These are phyloP conservation scores for Lactarius sp. DNA, from an alignment of 768 basidiomycete genomes.

Conservation along the genomic window DNA sequence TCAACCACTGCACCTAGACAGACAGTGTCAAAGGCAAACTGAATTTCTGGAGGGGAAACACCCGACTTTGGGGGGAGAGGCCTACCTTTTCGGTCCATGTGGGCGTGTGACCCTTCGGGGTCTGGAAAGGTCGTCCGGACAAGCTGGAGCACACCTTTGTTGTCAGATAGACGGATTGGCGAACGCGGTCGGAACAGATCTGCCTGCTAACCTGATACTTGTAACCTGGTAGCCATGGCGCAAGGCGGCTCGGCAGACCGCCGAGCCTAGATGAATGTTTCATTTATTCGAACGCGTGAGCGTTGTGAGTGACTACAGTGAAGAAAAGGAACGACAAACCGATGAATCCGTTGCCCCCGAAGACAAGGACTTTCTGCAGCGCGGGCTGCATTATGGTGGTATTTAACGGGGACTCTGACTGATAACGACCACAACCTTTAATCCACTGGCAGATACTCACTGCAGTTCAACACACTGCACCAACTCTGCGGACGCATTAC, in stretches of 20 bases:
- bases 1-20: slow-evolving; percentile 78
- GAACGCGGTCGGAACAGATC: background rate
- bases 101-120: slow-evolving; percentile 86
- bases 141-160: slow-evolving; percentile 46
- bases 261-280: slow-evolving; percentile 59
- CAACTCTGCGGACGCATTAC: background rate
- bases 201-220: slow-evolving; percentile 69
- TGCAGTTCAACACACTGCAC: background rate
- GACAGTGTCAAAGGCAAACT: slow-evolving; percentile 11
- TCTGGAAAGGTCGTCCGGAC: slow-evolving; percentile 79
- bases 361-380: slow-evolving; percentile 70
- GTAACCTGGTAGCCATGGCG: slow-evolving; percentile 81
- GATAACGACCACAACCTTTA: background rate
- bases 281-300: background rate
- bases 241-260: slow-evolving; percentile 86
- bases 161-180: background rate
- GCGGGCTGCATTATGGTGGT: slow-evolving; percentile 25
- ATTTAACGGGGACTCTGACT: background rate
- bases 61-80: slow-evolving; percentile 21
- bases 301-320: background rate
- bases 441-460: no score
- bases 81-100: slow-evolving; percentile 75
- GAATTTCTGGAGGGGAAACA: slow-evolving; percentile 6
- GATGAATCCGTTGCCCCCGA: slow-evolving; percentile 98
- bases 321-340: slow-evolving; percentile 42